Base-by-base conservation (phyloP, 495 filamentous ascomycete species). In the Penicillium mononematosum region DNA sequence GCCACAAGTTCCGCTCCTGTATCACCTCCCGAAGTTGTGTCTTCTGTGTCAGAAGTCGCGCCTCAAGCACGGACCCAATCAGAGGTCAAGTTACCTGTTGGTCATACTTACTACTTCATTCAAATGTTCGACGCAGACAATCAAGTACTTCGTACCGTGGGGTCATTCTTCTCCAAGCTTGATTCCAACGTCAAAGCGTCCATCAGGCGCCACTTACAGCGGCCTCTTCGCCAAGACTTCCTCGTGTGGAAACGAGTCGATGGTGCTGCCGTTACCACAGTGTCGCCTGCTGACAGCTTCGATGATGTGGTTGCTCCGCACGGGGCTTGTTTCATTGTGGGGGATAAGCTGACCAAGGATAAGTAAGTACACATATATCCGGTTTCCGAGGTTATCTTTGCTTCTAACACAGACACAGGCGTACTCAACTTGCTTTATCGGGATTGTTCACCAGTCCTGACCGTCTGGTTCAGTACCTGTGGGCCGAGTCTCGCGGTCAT, bases 81-180 rank as follows among this genome's bases (percentile, higher is more conserved):
- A 8, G 59, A 61, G 12, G 60, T 68, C 4, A 50, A 58, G 3
- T 38, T 70, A 25, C 73, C 72, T 12, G 67, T 75, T 19, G 69
- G 69, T 1, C 71, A 78, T 47, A 67, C 73, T 5, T 82, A 80
- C 49, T 78, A 79, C 56, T 80, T 80, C 55, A 74, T 79, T 47
- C 79, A 80, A 64, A 55, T 76, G 24, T 84, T 84, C 47, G 81
- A 81, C 53, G 67, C 67, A 31, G 75, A 82, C 20, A 68, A 64
- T n/a, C 79, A 76, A 58, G 65, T 62, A 1, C 64, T 78, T 3
- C 68, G 65, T 20, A 84, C 82, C 2, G 81, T 88, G 20, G 90
- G 74, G 20, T 75, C 72, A 8, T 76, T 77, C 61, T 71, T 81
- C 45, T 80, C 72, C 8, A 71, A 73, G 42, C 63, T 69, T 11